These are phyloP conservation scores for Parachaetomium inaequale DNA, from an alignment of 495 filamentous ascomycete genomes.

Conservation along the genomic window DNA sequence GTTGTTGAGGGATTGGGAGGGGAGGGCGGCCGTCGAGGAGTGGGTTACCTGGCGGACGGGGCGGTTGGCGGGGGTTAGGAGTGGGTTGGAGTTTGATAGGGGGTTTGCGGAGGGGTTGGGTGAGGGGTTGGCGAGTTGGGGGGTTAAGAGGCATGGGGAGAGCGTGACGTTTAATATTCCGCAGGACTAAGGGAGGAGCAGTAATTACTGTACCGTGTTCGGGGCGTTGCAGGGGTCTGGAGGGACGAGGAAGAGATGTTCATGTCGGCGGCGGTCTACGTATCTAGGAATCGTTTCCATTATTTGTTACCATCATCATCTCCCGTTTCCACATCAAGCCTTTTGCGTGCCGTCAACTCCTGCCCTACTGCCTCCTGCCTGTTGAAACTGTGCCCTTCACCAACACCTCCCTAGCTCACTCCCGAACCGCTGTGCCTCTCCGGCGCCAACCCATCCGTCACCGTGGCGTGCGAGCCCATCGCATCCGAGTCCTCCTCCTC, in stretches of 20 bases:
- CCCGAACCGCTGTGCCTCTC: neutral
- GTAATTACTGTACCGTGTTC: too few species aligned
- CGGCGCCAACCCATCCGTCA: constrained; percentile 13
- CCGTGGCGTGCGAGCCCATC: constrained; percentile 10
- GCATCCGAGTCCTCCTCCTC: constrained; percentile 6
- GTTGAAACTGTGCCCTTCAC: neutral
- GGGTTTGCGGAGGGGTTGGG: constrained; percentile 27
- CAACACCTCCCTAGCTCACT: neutral
- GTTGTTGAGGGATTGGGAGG: constrained; percentile 50
- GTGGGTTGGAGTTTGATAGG: constrained; percentile 25
- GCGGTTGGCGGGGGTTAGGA: constrained; percentile 18
- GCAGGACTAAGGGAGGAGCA: neutral
- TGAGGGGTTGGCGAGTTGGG: constrained; percentile 29
- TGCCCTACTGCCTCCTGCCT: neutral
- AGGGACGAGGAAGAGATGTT: neutral
- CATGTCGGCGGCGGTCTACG: neutral
- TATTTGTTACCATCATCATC: neutral
- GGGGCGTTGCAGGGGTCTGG: neutral
- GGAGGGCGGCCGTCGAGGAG: constrained; percentile 45
- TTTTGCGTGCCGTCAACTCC: neutral
- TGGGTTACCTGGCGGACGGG: constrained; percentile 38
- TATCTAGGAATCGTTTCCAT: neutral
- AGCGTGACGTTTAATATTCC: constrained; percentile 19
- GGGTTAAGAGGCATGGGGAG: constrained; percentile 18
- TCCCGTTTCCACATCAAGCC: neutral